Evolutionary conservation across 768 basidiomycete genomes (phyloP), one percentile per base, ranked within the genome.

Genomic region (Phlebiopsis gigantea): DNA sequence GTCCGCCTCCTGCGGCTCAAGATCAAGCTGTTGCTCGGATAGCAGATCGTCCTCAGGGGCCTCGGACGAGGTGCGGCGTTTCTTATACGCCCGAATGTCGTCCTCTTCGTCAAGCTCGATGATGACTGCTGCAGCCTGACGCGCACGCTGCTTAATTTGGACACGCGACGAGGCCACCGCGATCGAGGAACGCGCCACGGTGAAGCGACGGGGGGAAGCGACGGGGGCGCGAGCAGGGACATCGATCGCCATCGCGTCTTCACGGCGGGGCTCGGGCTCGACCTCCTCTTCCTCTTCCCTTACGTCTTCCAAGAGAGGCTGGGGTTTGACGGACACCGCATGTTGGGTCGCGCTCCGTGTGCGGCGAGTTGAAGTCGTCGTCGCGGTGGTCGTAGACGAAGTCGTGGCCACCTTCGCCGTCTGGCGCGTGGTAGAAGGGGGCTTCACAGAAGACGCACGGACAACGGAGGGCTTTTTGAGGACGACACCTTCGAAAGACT

Each of bases 11-110:
- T 83, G 73, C 19, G 61, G 57, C 15, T 50, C 48, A 19, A 50
- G 29, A 30, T 70, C 66, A 15, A 65, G 57, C 55, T 72, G 79
- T 46, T 62, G 66, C 59, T 73, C 64, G 50, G 82, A 79, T 2
- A 70, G 57, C 19, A 73, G 79, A 15, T 62, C 64, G n/a, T 78
- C 79, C 9, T 73, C 70, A 24, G 82, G 82, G 0, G 74, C 71
- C 29, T 83, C 78, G 2, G 88, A 86, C 0, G 89, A 90, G 4
- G 89, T 87, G 46, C 88, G 77, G 60, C 85, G 79, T 69, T 88
- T 88, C 77, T 93, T 93, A 63, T 79, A 79, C 2, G 76, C 82
- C 17, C 83, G 85, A 39, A 73, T 70, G 42, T 86, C 88, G 22
- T 76, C 80, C n/a, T 79, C 78, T 25, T 83, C 82, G 14, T 75